A percentile compares a stretch with the other conserved stretches of the same genome.
Evolutionary conservation across 768 basidiomycete species (phyloP).

Genomic region (Pleurotus ostreatus): DNA sequence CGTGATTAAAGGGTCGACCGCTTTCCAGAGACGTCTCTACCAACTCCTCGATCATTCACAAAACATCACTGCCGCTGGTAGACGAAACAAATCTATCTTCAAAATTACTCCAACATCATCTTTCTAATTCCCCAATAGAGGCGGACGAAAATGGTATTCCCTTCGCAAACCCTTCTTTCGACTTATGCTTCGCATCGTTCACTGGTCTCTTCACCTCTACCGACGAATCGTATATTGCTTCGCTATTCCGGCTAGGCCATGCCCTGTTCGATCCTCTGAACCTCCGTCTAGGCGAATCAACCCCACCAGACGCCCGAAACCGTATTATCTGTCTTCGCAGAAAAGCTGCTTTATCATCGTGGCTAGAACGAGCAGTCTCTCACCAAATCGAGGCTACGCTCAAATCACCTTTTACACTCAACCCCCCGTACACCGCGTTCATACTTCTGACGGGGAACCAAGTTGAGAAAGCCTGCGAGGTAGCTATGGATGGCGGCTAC

Average conservation of each 20-base stretch:
- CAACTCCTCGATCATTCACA: constrained; percentile 58
- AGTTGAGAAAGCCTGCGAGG: constrained; percentile 74
- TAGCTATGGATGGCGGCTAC: constrained; percentile 71
- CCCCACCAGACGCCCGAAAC: constrained; percentile 59
- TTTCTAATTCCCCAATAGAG: constrained; percentile 67
- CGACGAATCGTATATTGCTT: constrained; percentile 71
- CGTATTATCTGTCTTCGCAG: constrained; percentile 63
- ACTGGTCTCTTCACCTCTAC: constrained; percentile 63
- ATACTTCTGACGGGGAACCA: constrained; percentile 84
- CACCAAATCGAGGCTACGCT: constrained; percentile 71
- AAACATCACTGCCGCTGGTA: constrained; percentile 44
- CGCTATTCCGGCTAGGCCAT: constrained; percentile 81
- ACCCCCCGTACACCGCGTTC: constrained; percentile 57
- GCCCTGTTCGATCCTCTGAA: constrained; percentile 87
- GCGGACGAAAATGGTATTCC: constrained; percentile 69
- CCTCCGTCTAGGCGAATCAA: constrained; percentile 48
- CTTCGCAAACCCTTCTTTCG: constrained; percentile 55
- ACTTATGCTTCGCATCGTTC: constrained; percentile 79
- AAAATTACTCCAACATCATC: constrained; percentile 73
- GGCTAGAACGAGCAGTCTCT: constrained; percentile 76
- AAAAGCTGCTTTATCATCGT: constrained; percentile 75
- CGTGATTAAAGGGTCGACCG: constrained; percentile 24
- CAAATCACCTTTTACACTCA: constrained; percentile 38
- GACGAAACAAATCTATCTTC: constrained; percentile 36
- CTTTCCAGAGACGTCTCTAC: constrained; percentile 28